Percentiles rank a stretch among this genome's conserved stretches.
phyloP scores from a whole-genome alignment of 306 rosid species.

The Vigna nakashimae region DNA sequence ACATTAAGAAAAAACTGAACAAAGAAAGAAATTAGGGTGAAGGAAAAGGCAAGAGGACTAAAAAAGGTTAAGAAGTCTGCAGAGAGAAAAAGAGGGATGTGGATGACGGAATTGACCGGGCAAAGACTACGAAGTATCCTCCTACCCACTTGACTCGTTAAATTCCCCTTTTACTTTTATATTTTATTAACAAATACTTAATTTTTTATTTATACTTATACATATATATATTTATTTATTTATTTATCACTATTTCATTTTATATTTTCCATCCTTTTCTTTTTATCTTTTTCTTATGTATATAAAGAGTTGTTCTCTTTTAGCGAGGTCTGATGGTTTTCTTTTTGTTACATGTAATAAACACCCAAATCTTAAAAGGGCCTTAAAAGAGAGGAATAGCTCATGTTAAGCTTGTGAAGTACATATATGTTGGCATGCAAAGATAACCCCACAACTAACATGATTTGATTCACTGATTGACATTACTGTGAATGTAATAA shows the following conservation, averaged over 20 bases:
- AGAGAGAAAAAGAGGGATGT: conserved; percentile 45
- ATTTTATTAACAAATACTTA: background rate
- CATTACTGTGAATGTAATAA: conserved; percentile 28
- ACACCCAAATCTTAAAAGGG: conserved; percentile 75
- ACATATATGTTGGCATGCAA: conserved; percentile 26
- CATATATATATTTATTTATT: too few relatives aligned
- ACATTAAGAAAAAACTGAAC: conserved; percentile 1
- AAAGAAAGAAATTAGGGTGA: conserved; percentile 11
- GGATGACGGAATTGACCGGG: conserved; percentile 46
- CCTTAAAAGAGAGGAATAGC: conserved; percentile 38
- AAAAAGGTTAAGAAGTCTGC: conserved; percentile 46
- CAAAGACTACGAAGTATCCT: conserved; percentile 58
- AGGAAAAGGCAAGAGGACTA: conserved; percentile 18
- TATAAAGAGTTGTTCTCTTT: background rate
- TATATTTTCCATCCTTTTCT: background rate
- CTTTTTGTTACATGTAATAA: conserved; percentile 53
- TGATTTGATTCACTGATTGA: conserved; percentile 74
- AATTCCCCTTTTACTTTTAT: background rate
- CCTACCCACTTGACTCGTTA: conserved; percentile 52
- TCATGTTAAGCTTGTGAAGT: conserved; percentile 40
- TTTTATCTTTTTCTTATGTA: background rate
- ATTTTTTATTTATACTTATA: background rate
- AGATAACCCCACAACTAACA: conserved; percentile 55
- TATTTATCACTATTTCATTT: background rate
- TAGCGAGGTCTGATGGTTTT: conserved; percentile 41